A percentile compares a stretch with the other conserved stretches of the same genome.
Conservation (phyloP, 2,329 filamentous ascomycete species). For the Karstenula rhodostoma region DNA sequence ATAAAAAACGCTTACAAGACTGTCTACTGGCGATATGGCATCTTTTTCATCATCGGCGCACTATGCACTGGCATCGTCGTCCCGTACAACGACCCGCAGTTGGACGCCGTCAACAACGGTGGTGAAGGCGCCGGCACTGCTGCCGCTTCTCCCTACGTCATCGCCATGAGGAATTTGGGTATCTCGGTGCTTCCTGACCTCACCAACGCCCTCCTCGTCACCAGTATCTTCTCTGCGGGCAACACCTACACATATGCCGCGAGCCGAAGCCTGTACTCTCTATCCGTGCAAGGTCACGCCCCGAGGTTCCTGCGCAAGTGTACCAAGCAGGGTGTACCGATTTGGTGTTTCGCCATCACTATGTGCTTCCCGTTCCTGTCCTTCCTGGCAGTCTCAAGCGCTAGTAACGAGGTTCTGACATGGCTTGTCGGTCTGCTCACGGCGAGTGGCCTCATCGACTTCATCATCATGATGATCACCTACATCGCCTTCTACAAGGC, state of each 20-base stretch:
- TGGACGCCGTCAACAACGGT: conserved; percentile 60
- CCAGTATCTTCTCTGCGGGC: conserved; percentile 63
- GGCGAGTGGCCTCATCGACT: conserved; percentile 66
- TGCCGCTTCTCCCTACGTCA: conserved; percentile 69
- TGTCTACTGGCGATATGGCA: conserved; percentile 55
- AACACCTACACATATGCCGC: conserved; percentile 65
- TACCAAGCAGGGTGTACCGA: conserved; percentile 71
- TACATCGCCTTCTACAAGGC: conserved; percentile 67
- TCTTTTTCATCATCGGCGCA: conserved; percentile 58
- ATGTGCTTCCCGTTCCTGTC: conserved; percentile 73
- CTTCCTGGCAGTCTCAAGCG: conserved; percentile 75
- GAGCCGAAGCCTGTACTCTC: conserved; percentile 61
- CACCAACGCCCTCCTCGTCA: conserved; percentile 64
- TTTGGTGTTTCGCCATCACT: conserved; percentile 74
- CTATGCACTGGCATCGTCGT: conserved; percentile 55
- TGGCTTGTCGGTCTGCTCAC: conserved; percentile 79
- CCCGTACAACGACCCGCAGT: conserved; percentile 75
- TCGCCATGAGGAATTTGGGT: conserved; percentile 65
- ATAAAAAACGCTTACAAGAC: conserved; percentile 60
- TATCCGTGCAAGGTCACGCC: conserved; percentile 62
- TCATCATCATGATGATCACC: conserved; percentile 63
- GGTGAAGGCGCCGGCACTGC: conserved; percentile 54
- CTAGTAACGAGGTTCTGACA: conserved; percentile 70
- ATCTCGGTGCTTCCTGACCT: conserved; percentile 64
- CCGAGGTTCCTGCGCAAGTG: conserved; percentile 65